phyloP scores from a whole-genome alignment of 805 yeast genomes.

The Diddensiella santjacobensis region DNA sequence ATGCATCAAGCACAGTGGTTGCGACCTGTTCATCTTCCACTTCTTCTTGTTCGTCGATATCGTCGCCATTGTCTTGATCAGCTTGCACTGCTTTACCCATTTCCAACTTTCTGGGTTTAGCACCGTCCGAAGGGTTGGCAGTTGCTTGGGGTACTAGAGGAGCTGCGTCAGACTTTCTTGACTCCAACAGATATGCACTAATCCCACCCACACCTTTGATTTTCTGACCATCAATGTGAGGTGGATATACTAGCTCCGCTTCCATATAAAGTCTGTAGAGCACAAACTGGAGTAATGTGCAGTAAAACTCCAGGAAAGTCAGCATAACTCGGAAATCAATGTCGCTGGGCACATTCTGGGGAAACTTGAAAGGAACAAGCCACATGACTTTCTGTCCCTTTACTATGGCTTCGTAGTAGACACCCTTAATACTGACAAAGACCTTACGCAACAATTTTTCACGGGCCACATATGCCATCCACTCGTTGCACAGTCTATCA shows the following conservation, averaged over 20 bases:
- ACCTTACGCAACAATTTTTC: slow-evolving; percentile 81
- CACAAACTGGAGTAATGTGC: slow-evolving; percentile 85
- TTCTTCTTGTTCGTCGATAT: slow-evolving; percentile 28
- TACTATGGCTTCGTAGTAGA: slow-evolving; percentile 85
- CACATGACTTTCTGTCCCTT: slow-evolving; percentile 92
- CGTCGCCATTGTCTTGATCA: slow-evolving; percentile 33
- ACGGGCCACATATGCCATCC: slow-evolving; percentile 90
- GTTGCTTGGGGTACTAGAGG: slow-evolving; percentile 19
- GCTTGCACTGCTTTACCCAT: slow-evolving; percentile 37
- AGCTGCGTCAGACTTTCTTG: slow-evolving; percentile 16
- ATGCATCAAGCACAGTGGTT: slow-evolving; percentile 60
- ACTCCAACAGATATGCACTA: slow-evolving; percentile 73
- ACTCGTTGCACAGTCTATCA: slow-evolving; percentile 79
- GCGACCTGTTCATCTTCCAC: slow-evolving; percentile 34
- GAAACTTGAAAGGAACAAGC: slow-evolving; percentile 96
- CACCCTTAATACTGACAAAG: slow-evolving; percentile 95
- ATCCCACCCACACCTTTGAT: slow-evolving; percentile 88
- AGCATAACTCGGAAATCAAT: slow-evolving; percentile 96
- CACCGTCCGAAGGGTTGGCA: slow-evolving; percentile 1
- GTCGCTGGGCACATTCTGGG: slow-evolving; percentile 90
- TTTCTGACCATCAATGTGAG: slow-evolving; percentile 67
- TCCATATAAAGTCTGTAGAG: slow-evolving; percentile 83
- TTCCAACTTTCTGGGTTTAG: slow-evolving; percentile 25
- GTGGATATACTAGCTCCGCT: slow-evolving; percentile 84
- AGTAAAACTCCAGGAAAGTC: slow-evolving; percentile 92